These are phyloP conservation scores for Cystobasidium pallidum DNA, from an alignment of 1,284 basidiomycete genomes.

Conservation along the genomic window DNA sequence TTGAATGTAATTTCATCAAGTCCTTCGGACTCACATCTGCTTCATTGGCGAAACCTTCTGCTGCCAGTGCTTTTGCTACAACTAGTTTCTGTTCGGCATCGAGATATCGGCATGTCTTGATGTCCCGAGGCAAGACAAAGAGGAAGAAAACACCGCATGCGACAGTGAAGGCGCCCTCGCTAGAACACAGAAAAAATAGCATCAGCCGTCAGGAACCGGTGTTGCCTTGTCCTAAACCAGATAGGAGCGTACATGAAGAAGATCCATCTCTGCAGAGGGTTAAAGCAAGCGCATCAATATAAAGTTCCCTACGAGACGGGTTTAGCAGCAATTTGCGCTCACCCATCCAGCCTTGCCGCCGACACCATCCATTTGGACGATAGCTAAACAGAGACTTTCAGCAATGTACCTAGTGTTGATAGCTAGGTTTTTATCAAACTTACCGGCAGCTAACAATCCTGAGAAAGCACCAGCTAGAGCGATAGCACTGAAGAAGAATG, in stretches of 20 bases:
- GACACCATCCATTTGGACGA: constrained; percentile 56
- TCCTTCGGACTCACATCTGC: constrained; percentile 7
- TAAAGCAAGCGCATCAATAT: no score
- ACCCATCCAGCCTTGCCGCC: constrained; percentile 56
- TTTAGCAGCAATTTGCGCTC: constrained; percentile 13
- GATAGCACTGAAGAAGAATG: constrained; percentile 58
- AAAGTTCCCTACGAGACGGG: no score
- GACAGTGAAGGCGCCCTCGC: constrained; percentile 48
- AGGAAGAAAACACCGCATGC: constrained; percentile 45
- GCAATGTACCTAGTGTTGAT: no score
- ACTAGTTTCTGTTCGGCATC: constrained; percentile 43
- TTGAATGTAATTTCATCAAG: not conserved
- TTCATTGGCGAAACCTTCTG: constrained; percentile 44
- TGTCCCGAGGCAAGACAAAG: constrained; percentile 46
- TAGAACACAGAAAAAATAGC: no score
- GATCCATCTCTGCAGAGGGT: constrained; percentile 39
- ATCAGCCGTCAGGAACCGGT: no score
- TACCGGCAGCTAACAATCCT: constrained; percentile 58
- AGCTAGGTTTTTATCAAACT: no score
- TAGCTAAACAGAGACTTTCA: no score
- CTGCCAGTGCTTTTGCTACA: constrained; percentile 41
- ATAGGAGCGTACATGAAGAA: constrained; percentile 24
- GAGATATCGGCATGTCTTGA: constrained; percentile 46
- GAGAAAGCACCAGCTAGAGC: constrained; percentile 58
- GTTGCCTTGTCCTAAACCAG: no score